Evolutionary conservation across 352 stramenopile genomes (phyloP).

Genomic region (Globisporangium splendens): DNA sequence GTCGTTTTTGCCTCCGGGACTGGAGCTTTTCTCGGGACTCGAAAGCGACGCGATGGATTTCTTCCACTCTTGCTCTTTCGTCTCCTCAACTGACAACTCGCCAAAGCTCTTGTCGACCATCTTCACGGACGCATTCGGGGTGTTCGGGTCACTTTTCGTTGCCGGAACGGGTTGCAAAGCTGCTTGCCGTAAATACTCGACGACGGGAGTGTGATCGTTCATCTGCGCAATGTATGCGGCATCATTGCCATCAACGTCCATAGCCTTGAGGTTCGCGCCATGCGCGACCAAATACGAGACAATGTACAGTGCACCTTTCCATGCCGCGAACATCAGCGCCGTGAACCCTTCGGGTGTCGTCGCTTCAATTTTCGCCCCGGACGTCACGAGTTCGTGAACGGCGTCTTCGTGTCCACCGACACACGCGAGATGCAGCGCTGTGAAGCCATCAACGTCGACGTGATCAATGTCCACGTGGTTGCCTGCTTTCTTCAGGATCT

Average conservation of each 20-base stretch:
- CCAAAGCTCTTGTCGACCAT: conserved; percentile 11
- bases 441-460: conserved; percentile 53
- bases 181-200: conserved; percentile 31
- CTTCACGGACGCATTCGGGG: conserved; percentile 17
- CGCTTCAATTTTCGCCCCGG: conserved; percentile 37
- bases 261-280: conserved; percentile 29
- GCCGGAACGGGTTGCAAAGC: background rate
- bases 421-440: conserved; percentile 55
- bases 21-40: conserved; percentile 8
- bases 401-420: conserved; percentile 44
- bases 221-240: conserved; percentile 45
- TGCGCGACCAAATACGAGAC: conserved; percentile 32
- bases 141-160: conserved; percentile 17
- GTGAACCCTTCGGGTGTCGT: conserved; percentile 54
- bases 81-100: conserved; percentile 16
- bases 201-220: conserved; percentile 40
- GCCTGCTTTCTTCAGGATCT: conserved; percentile 34
- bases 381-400: conserved; percentile 34
- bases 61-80: conserved; percentile 17
- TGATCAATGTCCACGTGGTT: conserved; percentile 22
- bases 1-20: conserved; percentile 1
- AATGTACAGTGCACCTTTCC: conserved; percentile 35
- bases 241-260: conserved; percentile 50
- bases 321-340: conserved; percentile 52
- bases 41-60: conserved; percentile 2